Conservation (phyloP, 2,329 filamentous ascomycete species). For the Erysiphe pulchra region DNA sequence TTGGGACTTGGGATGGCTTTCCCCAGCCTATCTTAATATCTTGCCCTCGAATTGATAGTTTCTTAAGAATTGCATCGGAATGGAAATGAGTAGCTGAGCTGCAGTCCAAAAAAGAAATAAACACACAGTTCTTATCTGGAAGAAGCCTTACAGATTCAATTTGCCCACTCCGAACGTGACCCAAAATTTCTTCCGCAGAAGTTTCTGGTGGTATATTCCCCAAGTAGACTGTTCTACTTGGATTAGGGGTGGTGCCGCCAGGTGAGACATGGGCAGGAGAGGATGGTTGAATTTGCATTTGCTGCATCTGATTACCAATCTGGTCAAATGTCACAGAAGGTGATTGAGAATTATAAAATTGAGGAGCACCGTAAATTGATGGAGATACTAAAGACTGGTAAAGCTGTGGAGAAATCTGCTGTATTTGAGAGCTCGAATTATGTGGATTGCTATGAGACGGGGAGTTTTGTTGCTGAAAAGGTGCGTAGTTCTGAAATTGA, state of each 20-base stretch:
- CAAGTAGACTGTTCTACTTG: slow-evolving; percentile 87
- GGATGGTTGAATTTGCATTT: slow-evolving; percentile 29
- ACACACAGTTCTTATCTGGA: slow-evolving; percentile 98
- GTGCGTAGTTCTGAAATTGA: slow-evolving; percentile 67
- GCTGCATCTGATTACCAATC: slow-evolving; percentile 18
- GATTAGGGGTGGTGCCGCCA: slow-evolving; percentile 46
- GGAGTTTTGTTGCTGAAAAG: slow-evolving; percentile 35
- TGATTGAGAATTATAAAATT: slow-evolving; percentile 68
- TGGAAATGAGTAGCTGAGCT: slow-evolving; percentile 98
- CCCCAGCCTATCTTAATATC: slow-evolving; percentile 99
- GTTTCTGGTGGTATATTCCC: slow-evolving; percentile 98
- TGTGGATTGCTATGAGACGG: slow-evolving; percentile 30
- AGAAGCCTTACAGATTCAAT: slow-evolving; percentile 96
- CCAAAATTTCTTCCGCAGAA: slow-evolving; percentile 81
- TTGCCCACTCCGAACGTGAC: slow-evolving; percentile 88
- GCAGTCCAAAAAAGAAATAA: slow-evolving; percentile 95
- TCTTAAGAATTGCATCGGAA: slow-evolving; percentile 98
- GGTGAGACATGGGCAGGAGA: slow-evolving; percentile 53
- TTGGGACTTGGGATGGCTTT: slow-evolving; percentile 92
- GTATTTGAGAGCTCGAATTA: slow-evolving; percentile 47
- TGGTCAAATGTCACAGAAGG: slow-evolving; percentile 48
- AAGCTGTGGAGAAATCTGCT: slow-evolving; percentile 55
- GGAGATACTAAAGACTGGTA: slow-evolving; percentile 75
- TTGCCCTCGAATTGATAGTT: slow-evolving; percentile 92
- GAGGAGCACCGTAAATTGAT: slow-evolving; percentile 54